Base-by-base conservation (phyloP, 768 basidiomycete genomes). In the Lentinula lateritia region DNA sequence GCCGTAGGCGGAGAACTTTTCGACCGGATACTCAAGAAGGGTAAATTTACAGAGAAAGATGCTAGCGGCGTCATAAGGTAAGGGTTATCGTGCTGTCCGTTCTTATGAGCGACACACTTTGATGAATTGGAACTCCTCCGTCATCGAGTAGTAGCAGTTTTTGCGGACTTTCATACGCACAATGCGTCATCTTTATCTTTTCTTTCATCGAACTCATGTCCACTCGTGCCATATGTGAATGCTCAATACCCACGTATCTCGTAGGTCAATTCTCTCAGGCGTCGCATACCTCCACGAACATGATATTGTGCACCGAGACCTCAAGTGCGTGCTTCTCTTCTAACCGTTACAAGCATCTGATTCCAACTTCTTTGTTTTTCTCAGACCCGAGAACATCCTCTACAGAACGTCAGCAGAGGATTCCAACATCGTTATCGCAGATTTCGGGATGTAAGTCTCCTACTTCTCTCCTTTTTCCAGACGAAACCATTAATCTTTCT, bases 1-100 rank as follows among this genome's bases (percentile, higher is more conserved):
- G 96, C 95, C 0, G 81, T 86, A 0, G 96, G 97, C 5, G 97
- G 97, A 35, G 97, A 98, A 69, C 83, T 98, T 1, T 99, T 99
- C 70, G 90, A 94, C 54, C 83, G 93, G 50, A 92, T 98, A 64
- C 74, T 89, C 50, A 76, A 88, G 63, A 84, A 81, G 63, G 97
- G 97, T 13, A 95, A 90, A 68, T 98, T 98, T 67, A 96, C 95
- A 0, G 97, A 99, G 71, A 83, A 84, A 50, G 94, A 98, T 69
- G 97, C 94, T 1, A 86, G 93, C 5, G 70, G 76, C 1, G 91
- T 95, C 8, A 76, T 95, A 13, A 75, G 81, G 88, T 92, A 46
- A 39, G 87, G 35, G 52, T 20, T 9, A 18, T 48, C 38, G 52
- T 42, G 15, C 38, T 42, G 20, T 28, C 6, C 9, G 34, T 28